Percentiles rank a stretch among this genome's conserved stretches.
These are phyloP conservation scores for Rhododendron ovatum DNA, from an alignment of 148 eudicot genomes.

Conservation along the genomic window DNA sequence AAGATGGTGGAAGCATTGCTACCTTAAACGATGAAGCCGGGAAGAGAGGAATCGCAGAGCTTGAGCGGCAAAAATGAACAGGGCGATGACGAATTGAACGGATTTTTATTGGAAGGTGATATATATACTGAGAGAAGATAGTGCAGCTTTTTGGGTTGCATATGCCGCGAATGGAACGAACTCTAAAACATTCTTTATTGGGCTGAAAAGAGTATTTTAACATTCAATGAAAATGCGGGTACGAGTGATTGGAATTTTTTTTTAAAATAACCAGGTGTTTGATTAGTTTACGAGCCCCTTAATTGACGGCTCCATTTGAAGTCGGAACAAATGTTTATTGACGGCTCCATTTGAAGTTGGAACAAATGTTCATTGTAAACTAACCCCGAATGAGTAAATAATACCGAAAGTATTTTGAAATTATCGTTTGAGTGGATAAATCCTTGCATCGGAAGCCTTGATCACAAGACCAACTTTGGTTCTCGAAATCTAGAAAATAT, in stretches of 20 bases:
- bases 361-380: too few species aligned
- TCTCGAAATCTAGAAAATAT: too few species aligned
- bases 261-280: too few species aligned
- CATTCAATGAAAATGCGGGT: neutral
- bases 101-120: neutral
- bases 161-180: conserved; percentile 2
- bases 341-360: too few species aligned
- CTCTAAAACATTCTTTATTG: neutral
- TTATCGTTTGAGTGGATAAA: too few species aligned
- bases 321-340: too few species aligned
- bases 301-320: too few species aligned
- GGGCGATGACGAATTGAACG: neutral
- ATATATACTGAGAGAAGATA: neutral
- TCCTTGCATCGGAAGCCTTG: too few species aligned
- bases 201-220: neutral
- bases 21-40: neutral
- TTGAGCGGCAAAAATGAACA: neutral
- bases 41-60: neutral
- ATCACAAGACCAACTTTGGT: too few species aligned
- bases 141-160: neutral
- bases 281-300: too few species aligned
- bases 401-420: too few species aligned
- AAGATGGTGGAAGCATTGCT: neutral
- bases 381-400: too few species aligned
- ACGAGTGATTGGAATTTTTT: neutral